Evolutionary conservation across 2,329 filamentous ascomycete species (phyloP), one percentile per base, ranked within the genome.

Genomic region (Colletotrichum eleusines): DNA sequence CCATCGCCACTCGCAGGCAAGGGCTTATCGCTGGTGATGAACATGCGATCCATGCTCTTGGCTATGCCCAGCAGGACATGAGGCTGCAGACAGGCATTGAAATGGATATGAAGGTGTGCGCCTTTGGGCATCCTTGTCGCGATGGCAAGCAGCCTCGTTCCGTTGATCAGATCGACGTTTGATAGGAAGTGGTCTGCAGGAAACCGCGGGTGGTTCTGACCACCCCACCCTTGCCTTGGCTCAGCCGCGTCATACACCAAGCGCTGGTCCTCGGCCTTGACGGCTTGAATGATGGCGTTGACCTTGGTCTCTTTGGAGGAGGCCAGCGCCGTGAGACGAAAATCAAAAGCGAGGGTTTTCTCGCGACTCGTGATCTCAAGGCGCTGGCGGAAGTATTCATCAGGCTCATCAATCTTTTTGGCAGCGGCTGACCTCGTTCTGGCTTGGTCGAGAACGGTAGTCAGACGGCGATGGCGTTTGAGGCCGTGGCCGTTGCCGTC

Each of bases 71-170:
- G 82, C 26, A 94, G 82, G 6, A 89, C 84, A 2, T 83, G 78
- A 12, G 91, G 90, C 18, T 84, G 82, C 5, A 94, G 82, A 71
- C 91, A 92, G n/a, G 92, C 87, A 77, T 94, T 94, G 83, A 93
- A 94, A 78, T 94, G 92, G 31, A 94, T 87, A 78, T 94, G 92
- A 31, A 94, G 82, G 76, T 94, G 90, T 0, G 87, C 87, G 2
- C 91, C 92, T 78, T 94, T 94, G 51, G 92, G 92, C 83, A 92
- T 87, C 67, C 78, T 76, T 40, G 81, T 81, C 7, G 89, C 87
- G 33, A 91, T 84, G 35, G 82, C 74, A 74, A 90, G 88, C 18
- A 94, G 76, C 53, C 81, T 79, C 11, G 91, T 92, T 57, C 84
- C 63, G 46, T 85, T 79, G 74, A 91, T 88, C 50, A 88, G 78